Base-by-base conservation (phyloP, 106 monocot species). In the Iris macrosiphon region DNA sequence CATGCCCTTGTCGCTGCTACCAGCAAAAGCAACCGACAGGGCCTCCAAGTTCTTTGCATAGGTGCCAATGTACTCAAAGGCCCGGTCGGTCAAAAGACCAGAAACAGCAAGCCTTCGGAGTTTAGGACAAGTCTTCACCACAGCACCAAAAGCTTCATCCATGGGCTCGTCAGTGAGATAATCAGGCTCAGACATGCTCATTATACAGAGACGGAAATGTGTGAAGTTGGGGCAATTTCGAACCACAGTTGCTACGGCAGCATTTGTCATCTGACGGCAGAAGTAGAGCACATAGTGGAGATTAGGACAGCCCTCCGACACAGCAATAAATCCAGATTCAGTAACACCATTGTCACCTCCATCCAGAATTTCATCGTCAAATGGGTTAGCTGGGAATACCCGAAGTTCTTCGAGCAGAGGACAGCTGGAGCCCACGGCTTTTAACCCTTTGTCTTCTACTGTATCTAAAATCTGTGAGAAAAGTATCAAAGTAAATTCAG, bases 221-320 rank as follows among this genome's bases (percentile, higher is more conserved):
- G 72, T 73, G 44, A 73, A 65, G 44, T 65, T 65, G 27, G 72
- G 72, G 22, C 72, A 65, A 52, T 73, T 73, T n/a, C 51, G 58
- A 23, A 53, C 65, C 1, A 65, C 65, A 21, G 64, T 53, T 43
- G 65, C 59, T 10, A 73, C 65, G 25, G 72, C 72, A 30, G 58
- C 59, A 60, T 73, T 73, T 12, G 72, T 73, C 72, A 73, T 73
- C 52, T 65, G 64, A 12, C 65, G 72, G 52, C 72, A 73, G 27
- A 73, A 73, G 59, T 73, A 73, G 42, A 73, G 65, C 1, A 65
- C 65, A 34, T 65, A 73, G 13, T 25, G 65, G 49, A 73, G 72
- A 26, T 45, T 65, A 5, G 59, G 64, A 34, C 72, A 73, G 10
- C 72, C 72, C 16, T 51, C 59, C 15, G 72, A 73, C 9, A 73